Evolutionary conservation across 306 rosid genomes (phyloP).

Genomic region (Sechiopsis laciniata): DNA sequence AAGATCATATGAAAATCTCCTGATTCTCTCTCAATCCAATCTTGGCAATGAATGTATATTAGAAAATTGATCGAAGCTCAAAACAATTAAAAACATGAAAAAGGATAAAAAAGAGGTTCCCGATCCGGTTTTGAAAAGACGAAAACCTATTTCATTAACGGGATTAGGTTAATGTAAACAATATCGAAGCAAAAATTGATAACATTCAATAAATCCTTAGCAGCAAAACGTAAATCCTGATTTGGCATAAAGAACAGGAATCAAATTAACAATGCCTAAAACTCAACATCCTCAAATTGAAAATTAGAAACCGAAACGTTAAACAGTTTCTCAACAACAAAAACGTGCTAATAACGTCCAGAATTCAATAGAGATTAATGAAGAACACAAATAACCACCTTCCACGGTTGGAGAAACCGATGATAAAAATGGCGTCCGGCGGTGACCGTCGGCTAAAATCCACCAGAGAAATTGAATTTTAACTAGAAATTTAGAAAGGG

Average conservation of each 20-base stretch:
- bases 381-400: no score
- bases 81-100: slow-evolving; percentile 7
- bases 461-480: background rate
- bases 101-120: background rate
- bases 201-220: background rate
- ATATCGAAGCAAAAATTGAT: background rate
- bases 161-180: background rate
- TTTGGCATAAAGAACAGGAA: background rate
- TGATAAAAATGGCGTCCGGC: background rate
- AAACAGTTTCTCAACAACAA: background rate
- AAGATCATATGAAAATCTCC: background rate
- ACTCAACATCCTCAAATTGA: background rate
- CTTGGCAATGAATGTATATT: background rate
- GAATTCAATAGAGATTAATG: background rate
- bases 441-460: background rate
- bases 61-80: background rate
- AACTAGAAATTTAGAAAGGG: background rate
- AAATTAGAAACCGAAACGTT: background rate
- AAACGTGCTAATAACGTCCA: background rate
- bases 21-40: background rate
- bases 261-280: background rate
- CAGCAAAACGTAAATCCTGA: background rate
- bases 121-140: background rate
- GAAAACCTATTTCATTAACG: background rate
- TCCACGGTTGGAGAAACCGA: background rate